phyloP scores from a whole-genome alignment of 2,329 filamentous ascomycete species.

The Aspergillus bombycis region DNA sequence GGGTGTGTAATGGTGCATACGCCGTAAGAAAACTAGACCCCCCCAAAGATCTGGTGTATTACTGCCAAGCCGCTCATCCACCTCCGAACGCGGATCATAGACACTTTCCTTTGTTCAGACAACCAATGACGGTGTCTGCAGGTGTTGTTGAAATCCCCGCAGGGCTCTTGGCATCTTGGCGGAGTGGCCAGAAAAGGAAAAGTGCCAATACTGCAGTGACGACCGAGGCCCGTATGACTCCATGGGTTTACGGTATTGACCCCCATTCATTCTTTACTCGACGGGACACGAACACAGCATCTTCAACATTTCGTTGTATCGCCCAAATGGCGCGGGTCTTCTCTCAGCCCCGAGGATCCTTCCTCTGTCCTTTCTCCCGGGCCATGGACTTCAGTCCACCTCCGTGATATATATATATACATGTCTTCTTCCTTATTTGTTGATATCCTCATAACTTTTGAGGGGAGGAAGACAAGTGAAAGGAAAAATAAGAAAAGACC shows the following conservation, averaged over 20 bases:
- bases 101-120: not conserved
- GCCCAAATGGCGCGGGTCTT: not conserved
- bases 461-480: not conserved
- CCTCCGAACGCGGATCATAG: conserved; percentile 27
- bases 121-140: conserved; percentile 13
- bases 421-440: not conserved
- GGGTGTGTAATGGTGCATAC: conserved; percentile 4
- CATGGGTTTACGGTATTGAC: not conserved
- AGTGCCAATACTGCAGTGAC: conserved; percentile 4
- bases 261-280: not conserved
- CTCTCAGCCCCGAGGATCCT: not conserved
- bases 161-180: conserved; percentile 27
- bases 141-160: conserved; percentile 17
- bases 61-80: conserved; percentile 23
- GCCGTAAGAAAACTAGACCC: not conserved
- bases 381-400: not conserved
- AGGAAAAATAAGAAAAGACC: not conserved
- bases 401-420: too few relatives aligned
- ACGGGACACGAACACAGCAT: not conserved
- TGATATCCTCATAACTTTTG: not conserved
- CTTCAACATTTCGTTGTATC: conserved; percentile 1
- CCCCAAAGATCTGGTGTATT: conserved; percentile 7
- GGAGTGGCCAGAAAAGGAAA: not conserved
- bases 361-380: not conserved
- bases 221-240: not conserved